These are phyloP conservation scores for Graphilbum fragrans DNA, from an alignment of 2,329 filamentous ascomycete genomes.

Conservation along the genomic window DNA sequence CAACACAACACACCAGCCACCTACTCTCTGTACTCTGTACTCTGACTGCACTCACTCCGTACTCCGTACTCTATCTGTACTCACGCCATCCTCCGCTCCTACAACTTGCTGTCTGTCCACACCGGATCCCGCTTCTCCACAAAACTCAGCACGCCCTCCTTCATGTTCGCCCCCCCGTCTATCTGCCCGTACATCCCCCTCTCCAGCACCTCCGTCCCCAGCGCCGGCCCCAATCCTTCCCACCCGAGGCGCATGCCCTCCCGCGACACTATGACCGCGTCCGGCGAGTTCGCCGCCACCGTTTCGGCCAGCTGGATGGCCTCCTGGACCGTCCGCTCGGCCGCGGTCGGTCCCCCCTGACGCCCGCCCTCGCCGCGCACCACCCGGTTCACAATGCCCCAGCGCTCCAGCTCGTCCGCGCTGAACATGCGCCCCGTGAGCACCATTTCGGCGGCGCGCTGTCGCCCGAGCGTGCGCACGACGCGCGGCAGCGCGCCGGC, in stretches of 20 bases:
- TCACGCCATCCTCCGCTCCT: slow-evolving; percentile 10
- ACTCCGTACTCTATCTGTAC: no score
- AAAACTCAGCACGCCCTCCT: slow-evolving; percentile 63
- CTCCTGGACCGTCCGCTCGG: slow-evolving; percentile 41
- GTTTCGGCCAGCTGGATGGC: slow-evolving; percentile 49
- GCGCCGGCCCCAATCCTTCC: slow-evolving; percentile 55
- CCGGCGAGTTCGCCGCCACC: slow-evolving; percentile 58
- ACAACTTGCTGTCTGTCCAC: slow-evolving; percentile 55
- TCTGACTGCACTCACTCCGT: no score
- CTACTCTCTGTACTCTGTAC: no score
- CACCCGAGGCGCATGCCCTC: slow-evolving; percentile 61
- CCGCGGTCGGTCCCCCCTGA: slow-evolving; percentile 16
- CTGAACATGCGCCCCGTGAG: slow-evolving; percentile 48
- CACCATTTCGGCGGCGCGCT: slow-evolving; percentile 60
- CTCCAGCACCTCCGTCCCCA: slow-evolving; percentile 44
- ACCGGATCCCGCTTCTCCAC: slow-evolving; percentile 60
- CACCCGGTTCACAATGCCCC: slow-evolving; percentile 60
- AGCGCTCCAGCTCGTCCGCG: slow-evolving; percentile 46
- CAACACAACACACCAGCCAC: no score
- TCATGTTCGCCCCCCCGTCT: slow-evolving; percentile 58
- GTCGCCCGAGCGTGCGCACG: slow-evolving; percentile 51
- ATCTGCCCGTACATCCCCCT: slow-evolving; percentile 48
- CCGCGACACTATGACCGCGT: slow-evolving; percentile 62
- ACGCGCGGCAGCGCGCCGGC: slow-evolving; percentile 60
- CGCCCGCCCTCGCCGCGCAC: slow-evolving; percentile 26